Conservation (phyloP, 1,284 basidiomycete species). For the Pseudozyma hubeiensis region DNA sequence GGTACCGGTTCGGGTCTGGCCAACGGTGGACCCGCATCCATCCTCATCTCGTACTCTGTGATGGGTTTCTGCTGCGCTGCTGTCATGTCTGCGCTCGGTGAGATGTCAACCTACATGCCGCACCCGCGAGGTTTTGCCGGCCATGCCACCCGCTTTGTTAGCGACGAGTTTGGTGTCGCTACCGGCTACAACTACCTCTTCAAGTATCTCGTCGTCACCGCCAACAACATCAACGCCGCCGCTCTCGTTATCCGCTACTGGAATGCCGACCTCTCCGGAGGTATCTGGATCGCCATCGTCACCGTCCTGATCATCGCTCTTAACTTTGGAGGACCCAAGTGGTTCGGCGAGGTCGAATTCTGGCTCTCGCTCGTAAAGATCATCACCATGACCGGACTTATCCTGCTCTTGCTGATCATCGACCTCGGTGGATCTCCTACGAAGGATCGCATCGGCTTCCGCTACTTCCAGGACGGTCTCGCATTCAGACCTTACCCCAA, state of each 20-base stretch:
- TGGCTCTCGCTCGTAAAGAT: constrained; percentile 48
- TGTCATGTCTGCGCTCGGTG: constrained; percentile 67
- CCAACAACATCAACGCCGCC: constrained; percentile 41
- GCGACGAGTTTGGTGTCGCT: constrained; percentile 70
- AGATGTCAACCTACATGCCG: constrained; percentile 71
- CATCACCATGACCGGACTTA: constrained; percentile 50
- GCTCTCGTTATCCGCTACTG: constrained; percentile 38
- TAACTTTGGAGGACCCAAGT: constrained; percentile 71
- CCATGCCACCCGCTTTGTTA: constrained; percentile 70
- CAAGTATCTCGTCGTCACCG: constrained; percentile 41
- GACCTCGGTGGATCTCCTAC: constrained; percentile 71
- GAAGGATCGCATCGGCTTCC: constrained; percentile 75
- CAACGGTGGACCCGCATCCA: constrained; percentile 70
- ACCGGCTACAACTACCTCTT: constrained; percentile 59
- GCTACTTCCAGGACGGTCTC: constrained; percentile 72
- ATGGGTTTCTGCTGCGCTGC: constrained; percentile 54
- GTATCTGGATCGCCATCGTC: constrained; percentile 48
- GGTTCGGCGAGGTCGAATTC: constrained; percentile 74
- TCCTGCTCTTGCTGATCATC: constrained; percentile 54
- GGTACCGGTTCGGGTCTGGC: constrained; percentile 72
- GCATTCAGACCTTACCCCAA: constrained; percentile 40
- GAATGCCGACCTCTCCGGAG: constrained; percentile 53
- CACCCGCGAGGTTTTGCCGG: constrained; percentile 69
- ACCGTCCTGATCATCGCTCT: constrained; percentile 58
- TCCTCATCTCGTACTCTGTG: constrained; percentile 71